A percentile compares a stretch with the other conserved stretches of the same genome.
phyloP scores from a whole-genome alignment of 2,329 filamentous ascomycete species.

The Cytospora mali region DNA sequence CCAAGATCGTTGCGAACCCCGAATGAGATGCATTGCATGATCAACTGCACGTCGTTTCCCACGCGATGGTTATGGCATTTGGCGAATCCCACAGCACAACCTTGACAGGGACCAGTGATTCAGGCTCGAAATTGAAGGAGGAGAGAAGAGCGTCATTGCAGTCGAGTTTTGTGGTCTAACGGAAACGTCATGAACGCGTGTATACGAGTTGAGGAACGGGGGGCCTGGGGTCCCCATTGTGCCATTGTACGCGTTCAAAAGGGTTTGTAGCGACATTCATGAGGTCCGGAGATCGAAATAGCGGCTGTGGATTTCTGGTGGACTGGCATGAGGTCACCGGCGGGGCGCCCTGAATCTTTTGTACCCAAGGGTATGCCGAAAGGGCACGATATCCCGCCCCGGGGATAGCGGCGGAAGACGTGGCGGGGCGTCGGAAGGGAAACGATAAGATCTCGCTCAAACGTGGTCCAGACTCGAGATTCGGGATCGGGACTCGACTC shows the following conservation, averaged over 20 bases:
- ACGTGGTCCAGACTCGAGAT: background rate
- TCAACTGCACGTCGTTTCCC: background rate
- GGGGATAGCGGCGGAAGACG: background rate
- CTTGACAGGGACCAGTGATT: background rate
- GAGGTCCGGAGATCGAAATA: constrained; percentile 10
- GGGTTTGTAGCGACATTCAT: background rate
- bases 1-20: background rate
- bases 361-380: background rate
- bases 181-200: constrained; percentile 17
- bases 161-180: background rate
- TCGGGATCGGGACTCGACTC: background rate
- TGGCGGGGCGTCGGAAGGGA: background rate
- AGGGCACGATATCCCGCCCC: background rate
- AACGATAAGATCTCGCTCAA: background rate
- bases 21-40: background rate
- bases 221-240: background rate
- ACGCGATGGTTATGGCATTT: background rate
- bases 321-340: constrained; percentile 16
- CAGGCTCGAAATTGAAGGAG: background rate
- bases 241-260: background rate
- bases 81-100: background rate
- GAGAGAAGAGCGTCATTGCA: background rate
- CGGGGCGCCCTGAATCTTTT: background rate
- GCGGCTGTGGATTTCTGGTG: constrained; percentile 11
- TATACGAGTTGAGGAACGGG: background rate